phyloP scores from a whole-genome alignment of 306 rosid species.

The Cucumis cinereus region DNA sequence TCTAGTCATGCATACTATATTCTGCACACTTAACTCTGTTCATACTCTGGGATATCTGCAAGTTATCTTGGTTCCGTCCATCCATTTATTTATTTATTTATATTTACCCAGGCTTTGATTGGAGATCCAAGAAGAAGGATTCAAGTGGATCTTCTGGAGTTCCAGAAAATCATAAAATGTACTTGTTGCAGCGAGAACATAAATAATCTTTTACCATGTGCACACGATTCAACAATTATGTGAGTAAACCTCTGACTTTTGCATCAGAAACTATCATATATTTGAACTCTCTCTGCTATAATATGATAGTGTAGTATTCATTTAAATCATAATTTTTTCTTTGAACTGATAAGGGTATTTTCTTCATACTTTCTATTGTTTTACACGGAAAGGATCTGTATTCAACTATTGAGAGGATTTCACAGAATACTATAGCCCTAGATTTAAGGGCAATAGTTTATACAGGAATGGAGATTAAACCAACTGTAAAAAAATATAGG shows the following conservation, averaged over 20 bases:
- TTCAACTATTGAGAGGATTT: background rate
- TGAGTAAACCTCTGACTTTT: slow-evolving; percentile 26
- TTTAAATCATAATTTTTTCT: background rate
- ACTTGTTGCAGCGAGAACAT: slow-evolving; percentile 57
- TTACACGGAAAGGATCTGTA: background rate
- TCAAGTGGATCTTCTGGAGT: slow-evolving; percentile 81
- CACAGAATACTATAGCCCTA: background rate
- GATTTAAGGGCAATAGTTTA: background rate
- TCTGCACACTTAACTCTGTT: background rate
- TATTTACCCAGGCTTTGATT: slow-evolving; percentile 46
- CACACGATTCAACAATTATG: slow-evolving; percentile 83
- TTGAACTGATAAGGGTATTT: background rate
- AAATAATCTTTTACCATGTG: slow-evolving; percentile 41
- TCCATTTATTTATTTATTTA: slow-evolving; percentile 5
- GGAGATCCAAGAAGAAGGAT: slow-evolving; percentile 85
- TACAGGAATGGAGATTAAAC: background rate
- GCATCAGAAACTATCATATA: background rate
- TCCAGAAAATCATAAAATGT: slow-evolving; percentile 54
- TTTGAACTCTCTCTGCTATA: background rate
- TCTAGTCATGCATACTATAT: background rate
- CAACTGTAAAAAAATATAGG: background rate
- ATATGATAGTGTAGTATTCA: background rate
- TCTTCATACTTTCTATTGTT: background rate
- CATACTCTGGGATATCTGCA: background rate
- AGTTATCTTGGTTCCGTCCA: background rate